Conservation (phyloP, 768 basidiomycete genomes). For the Psilocybe cubensis region DNA sequence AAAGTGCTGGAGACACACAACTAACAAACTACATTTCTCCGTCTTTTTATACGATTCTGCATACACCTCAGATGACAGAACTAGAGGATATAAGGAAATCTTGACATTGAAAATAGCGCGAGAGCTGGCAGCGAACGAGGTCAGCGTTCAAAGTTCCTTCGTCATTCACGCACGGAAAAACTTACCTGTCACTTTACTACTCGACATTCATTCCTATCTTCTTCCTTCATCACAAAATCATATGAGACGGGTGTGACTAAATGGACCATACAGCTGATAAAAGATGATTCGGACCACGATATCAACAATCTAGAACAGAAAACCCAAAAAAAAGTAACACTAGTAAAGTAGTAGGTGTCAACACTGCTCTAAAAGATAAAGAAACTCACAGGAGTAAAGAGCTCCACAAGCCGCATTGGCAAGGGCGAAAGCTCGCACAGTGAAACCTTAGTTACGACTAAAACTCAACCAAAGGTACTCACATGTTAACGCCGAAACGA, state of each 20-base stretch:
- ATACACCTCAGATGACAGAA: not conserved
- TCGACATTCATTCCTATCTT: not conserved
- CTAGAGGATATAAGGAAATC: not conserved
- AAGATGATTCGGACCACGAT: not conserved
- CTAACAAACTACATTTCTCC: not conserved
- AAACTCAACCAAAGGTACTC: not conserved
- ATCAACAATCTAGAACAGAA: not conserved
- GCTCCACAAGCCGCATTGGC: no score
- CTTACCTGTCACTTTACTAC: not conserved
- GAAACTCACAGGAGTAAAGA: no score
- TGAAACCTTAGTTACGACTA: not conserved
- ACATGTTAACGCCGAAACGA: not conserved
- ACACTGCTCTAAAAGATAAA: no score
- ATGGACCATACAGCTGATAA: not conserved
- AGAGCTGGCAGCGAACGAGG: not conserved
- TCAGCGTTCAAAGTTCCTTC: not conserved
- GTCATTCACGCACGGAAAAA: not conserved
- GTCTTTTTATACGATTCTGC: not conserved
- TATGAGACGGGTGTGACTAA: not conserved
- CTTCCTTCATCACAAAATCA: not conserved
- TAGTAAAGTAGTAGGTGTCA: not conserved
- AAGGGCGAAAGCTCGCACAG: no score
- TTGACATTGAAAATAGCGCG: not conserved
- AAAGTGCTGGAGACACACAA: not conserved
- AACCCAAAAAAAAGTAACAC: not conserved